A percentile compares a stretch with the other conserved stretches of the same genome.
Conservation (phyloP, 345 rosid genomes). For the Raphanus raphanistrum region DNA sequence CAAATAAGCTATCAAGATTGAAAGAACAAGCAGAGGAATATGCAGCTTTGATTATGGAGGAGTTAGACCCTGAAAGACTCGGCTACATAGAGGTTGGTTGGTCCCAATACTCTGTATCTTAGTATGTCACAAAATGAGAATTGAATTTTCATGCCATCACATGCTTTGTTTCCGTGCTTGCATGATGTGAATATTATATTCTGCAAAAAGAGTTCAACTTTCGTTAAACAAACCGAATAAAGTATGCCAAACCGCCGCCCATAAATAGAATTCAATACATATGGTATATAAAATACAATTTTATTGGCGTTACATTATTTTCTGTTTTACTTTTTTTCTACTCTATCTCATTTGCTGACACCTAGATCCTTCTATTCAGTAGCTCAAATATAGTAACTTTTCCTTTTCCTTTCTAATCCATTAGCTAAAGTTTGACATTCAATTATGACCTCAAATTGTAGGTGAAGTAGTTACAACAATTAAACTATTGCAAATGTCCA, state of each 20-base stretch:
- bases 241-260: constrained; percentile 43
- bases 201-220: constrained; percentile 17
- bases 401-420: constrained; percentile 2
- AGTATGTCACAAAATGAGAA: not conserved
- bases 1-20: constrained; percentile 85
- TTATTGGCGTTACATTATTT: not conserved
- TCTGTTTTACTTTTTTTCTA: constrained; percentile 5
- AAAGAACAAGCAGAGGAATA: constrained; percentile 97
- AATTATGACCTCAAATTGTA: constrained; percentile 9
- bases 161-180: constrained; percentile 38
- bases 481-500: constrained; percentile 1
- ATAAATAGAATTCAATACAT: constrained; percentile 24
- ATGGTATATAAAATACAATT: not conserved
- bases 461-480: constrained; percentile 25
- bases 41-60: constrained; percentile 99
- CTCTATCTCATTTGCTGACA: constrained; percentile 26
- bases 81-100: constrained; percentile 99
- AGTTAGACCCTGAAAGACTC: constrained; percentile 93
- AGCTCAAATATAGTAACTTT: constrained; percentile 14
- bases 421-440: constrained; percentile 1
- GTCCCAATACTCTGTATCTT: constrained; percentile 31
- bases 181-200: constrained; percentile 38
- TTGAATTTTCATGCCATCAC: constrained; percentile 30
- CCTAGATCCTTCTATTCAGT: constrained; percentile 23
- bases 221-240: constrained; percentile 35